Evolutionary conservation across 306 rosid species (phyloP).

Genomic region (Vigna reflexopilosa): DNA sequence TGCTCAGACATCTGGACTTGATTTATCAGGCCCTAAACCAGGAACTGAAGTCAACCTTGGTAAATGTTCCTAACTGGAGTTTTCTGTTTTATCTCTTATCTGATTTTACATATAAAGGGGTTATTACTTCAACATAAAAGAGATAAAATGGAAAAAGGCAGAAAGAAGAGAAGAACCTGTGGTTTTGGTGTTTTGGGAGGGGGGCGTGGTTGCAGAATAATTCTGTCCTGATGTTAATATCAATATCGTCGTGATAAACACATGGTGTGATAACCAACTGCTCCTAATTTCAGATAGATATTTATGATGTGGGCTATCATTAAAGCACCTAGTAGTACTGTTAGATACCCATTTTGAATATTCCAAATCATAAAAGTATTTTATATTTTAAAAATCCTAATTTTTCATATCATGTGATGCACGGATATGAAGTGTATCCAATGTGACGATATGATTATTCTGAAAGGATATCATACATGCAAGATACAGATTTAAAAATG

Average conservation of each 20-base stretch:
- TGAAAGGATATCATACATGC: no score
- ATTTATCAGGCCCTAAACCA: constrained; percentile 68
- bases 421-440: no score
- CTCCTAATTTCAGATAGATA: neutral
- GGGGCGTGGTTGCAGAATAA: neutral
- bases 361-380: constrained; percentile 6
- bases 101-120: constrained; percentile 9
- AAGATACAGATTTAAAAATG: no score
- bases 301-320: neutral
- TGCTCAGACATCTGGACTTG: constrained; percentile 72
- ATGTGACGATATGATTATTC: no score
- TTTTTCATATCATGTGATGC: neutral
- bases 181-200: neutral
- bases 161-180: neutral
- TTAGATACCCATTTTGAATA: constrained; percentile 6
- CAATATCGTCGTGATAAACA: neutral
- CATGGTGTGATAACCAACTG: neutral
- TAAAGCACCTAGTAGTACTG: neutral
- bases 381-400: neutral
- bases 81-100: constrained; percentile 36
- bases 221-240: neutral
- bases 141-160: constrained; percentile 2
- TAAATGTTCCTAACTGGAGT: constrained; percentile 49
- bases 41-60: constrained; percentile 85
- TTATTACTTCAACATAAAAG: neutral